Percentiles rank a stretch among this genome's conserved stretches.
These are phyloP conservation scores for Elongisporangium undulatum DNA, from an alignment of 352 stramenopile species.

Conservation along the genomic window DNA sequence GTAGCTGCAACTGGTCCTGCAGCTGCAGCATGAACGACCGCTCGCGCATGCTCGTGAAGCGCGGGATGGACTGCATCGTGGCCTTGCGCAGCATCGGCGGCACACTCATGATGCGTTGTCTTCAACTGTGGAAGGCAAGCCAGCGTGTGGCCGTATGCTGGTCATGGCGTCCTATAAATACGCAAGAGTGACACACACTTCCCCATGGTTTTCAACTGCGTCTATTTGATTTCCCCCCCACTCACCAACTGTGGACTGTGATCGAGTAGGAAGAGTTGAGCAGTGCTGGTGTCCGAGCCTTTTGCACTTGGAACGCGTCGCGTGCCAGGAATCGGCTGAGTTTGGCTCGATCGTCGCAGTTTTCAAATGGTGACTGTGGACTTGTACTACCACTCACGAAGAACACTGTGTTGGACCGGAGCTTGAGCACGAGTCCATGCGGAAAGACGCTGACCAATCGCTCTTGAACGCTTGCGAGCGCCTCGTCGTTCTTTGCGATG, in stretches of 20 bases:
- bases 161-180: neutral
- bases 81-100: conserved; percentile 8
- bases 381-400: conserved; percentile 11
- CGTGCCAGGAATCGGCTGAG: neutral
- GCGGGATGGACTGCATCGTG: conserved; percentile 18
- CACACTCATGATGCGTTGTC: neutral
- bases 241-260: neutral
- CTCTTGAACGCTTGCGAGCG: conserved; percentile 17
- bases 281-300: neutral
- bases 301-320: neutral
- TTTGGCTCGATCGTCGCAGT: neutral
- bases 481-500: conserved; percentile 36
- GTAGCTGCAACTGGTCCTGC: conserved; percentile 49
- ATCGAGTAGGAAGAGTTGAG: neutral
- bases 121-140: neutral
- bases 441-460: conserved; percentile 25
- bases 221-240: neutral
- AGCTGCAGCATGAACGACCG: conserved; percentile 51
- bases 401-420: conserved; percentile 33
- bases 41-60: conserved; percentile 23
- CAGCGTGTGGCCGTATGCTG: no score
- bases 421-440: conserved; percentile 19
- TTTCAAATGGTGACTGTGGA: neutral
- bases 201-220: neutral
- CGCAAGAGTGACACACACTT: neutral